A percentile compares a stretch with the other conserved stretches of the same genome.
These are phyloP conservation scores for Psidium friedrichsthalianum DNA, from an alignment of 345 rosid species.

Conservation along the genomic window DNA sequence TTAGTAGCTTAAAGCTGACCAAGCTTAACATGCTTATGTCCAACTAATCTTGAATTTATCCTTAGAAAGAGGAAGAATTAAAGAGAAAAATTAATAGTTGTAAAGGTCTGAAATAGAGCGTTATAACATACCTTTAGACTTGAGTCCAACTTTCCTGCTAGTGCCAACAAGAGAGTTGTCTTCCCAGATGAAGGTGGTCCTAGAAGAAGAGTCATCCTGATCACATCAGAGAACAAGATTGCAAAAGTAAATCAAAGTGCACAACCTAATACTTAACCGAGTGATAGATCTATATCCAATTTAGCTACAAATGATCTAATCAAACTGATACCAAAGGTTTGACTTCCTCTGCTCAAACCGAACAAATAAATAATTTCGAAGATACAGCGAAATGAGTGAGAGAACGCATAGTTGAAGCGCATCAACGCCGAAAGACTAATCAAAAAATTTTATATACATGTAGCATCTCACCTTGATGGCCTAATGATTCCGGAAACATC, in stretches of 20 bases:
- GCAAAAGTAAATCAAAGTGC: neutral
- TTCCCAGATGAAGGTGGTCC: neutral
- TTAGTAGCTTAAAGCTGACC: neutral
- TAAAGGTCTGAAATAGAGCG: neutral
- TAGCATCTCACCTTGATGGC: neutral
- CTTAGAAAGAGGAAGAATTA: neutral
- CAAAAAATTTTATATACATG: neutral
- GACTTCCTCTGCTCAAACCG: neutral
- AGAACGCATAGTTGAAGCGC: neutral
- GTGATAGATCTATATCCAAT: neutral
- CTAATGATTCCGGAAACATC: slow-evolving; percentile 1
- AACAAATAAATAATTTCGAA: neutral
- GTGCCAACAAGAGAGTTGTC: neutral
- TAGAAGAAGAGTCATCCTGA: neutral
- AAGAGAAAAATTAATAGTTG: neutral
- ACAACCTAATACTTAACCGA: neutral
- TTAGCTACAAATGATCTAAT: neutral
- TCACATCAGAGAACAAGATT: neutral
- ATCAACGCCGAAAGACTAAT: neutral
- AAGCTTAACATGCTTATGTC: neutral
- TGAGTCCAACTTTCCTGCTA: slow-evolving; percentile 1
- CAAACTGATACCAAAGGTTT: neutral
- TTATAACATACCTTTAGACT: neutral
- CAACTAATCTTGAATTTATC: neutral
- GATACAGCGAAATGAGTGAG: neutral